These are phyloP conservation scores for Schizosaccharomyces cryophilus DNA, from an alignment of 805 yeast species.

Conservation along the genomic window DNA sequence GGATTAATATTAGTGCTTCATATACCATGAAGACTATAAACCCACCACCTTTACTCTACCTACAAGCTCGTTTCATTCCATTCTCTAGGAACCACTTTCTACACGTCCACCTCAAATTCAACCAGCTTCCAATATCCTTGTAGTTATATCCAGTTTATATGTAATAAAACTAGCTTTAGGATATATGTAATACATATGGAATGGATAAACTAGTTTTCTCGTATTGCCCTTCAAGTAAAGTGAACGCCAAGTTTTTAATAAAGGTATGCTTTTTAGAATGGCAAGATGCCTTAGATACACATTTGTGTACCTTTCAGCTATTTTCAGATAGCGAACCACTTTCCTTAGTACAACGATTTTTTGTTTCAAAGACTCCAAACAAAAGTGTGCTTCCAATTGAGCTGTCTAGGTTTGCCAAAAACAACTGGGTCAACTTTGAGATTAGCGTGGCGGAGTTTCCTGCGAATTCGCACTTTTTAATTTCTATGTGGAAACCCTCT, in stretches of 20 bases:
- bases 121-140: no score
- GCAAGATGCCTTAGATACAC: not conserved
- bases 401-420: not conserved
- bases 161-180: not conserved
- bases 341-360: not conserved
- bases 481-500: not conserved
- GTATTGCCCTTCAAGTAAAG: not conserved
- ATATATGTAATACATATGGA: not conserved
- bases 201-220: conserved; percentile 1
- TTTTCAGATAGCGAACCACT: not conserved
- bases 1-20: no score
- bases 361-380: not conserved
- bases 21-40: no score
- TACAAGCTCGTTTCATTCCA: no score
- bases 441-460: not conserved
- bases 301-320: not conserved
- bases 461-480: not conserved
- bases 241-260: not conserved
- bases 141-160: not conserved
- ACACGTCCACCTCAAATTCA: no score
- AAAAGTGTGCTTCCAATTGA: not conserved
- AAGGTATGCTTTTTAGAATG: not conserved
- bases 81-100: no score
- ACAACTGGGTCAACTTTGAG: not conserved
- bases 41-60: no score